These are phyloP conservation scores for Stellera chamaejasme DNA, from an alignment of 345 rosid species.

Conservation along the genomic window DNA sequence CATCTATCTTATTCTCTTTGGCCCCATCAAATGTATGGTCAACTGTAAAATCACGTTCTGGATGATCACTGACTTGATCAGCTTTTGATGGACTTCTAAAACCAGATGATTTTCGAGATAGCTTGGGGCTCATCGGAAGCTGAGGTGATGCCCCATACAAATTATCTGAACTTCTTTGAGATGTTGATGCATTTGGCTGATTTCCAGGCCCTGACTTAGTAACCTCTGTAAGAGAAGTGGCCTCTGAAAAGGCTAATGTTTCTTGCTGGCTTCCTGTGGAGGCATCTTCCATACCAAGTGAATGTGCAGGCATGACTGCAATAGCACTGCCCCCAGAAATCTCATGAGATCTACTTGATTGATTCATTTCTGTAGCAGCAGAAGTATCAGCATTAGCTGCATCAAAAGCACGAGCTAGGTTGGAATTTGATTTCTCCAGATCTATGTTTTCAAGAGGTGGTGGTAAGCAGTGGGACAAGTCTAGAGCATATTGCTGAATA, in stretches of 20 bases:
- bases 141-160: slow-evolving; percentile 27
- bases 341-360: slow-evolving; percentile 26
- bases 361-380: slow-evolving; percentile 22
- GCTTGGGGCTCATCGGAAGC: slow-evolving; percentile 32
- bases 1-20: slow-evolving; percentile 21
- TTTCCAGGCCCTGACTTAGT: slow-evolving; percentile 21
- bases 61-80: slow-evolving; percentile 32
- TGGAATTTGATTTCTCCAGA: slow-evolving; percentile 43
- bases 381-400: slow-evolving; percentile 20
- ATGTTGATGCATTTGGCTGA: slow-evolving; percentile 23
- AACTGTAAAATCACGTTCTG: slow-evolving; percentile 25
- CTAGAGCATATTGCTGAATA: slow-evolving; percentile 71
- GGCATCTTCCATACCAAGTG: slow-evolving; percentile 22
- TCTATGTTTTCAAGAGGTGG: slow-evolving; percentile 41
- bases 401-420: slow-evolving; percentile 25
- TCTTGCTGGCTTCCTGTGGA: slow-evolving; percentile 20
- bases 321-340: slow-evolving; percentile 14
- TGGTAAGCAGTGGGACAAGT: slow-evolving; percentile 59
- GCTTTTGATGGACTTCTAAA: slow-evolving; percentile 26
- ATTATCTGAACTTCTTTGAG: slow-evolving; percentile 30
- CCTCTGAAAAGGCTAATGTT: slow-evolving; percentile 31
- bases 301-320: slow-evolving; percentile 13
- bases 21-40: slow-evolving; percentile 27
- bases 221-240: slow-evolving; percentile 21
- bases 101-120: slow-evolving; percentile 35